Base-by-base conservation (phyloP, 2,329 filamentous ascomycete species). In the Paradendryphiella salina region DNA sequence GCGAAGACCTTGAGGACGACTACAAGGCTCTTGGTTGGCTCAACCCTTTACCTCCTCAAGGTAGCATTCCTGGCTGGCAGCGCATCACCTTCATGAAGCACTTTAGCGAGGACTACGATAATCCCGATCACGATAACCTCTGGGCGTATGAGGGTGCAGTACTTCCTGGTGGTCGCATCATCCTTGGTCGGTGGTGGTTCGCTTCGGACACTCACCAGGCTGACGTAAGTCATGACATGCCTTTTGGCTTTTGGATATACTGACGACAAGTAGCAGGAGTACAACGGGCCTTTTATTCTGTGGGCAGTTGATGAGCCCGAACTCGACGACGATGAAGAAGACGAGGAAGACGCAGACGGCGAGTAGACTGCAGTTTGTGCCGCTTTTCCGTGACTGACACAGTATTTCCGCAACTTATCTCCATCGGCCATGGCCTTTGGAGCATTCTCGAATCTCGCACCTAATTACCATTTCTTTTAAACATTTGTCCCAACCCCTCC, bases 61-160 rank as follows among this genome's bases (percentile, higher is more conserved):
- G 50, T 11, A 64, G 55, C 0, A 77, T 83, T 10, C 74, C 76
- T 0, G 81, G 81, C 15, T 84, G 78, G 72, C 78, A 81, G 66
- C 75, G 80, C 26, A 69, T 83, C 47, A 79, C 76, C 0, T 78
- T 83, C 70, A 79, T 83, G 74, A 81, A 80, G 63, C 79, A 80
- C 56, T 78, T 73, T 54, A 44, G 55, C 1, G 65, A 75, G 11
- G 60, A 69, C 6, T 50, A 68, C 7, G 54, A 69, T 0, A 48
- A 69, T 3, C 17, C 55, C 4, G 46, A 67, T 44, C 66, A 71
- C 20, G 70, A 73, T n/a, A 60, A 65, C 13, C 63, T 79, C 2
- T 80, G 77, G 76, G 77, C 76, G 1, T 79, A 79, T 32, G 77
- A 80, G 59, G 78, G 77, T 4, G 72, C 79, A 4, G 76, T 79